These are phyloP conservation scores for Elongisporangium senticosum DNA, from an alignment of 352 stramenopile genomes.

Conservation along the genomic window DNA sequence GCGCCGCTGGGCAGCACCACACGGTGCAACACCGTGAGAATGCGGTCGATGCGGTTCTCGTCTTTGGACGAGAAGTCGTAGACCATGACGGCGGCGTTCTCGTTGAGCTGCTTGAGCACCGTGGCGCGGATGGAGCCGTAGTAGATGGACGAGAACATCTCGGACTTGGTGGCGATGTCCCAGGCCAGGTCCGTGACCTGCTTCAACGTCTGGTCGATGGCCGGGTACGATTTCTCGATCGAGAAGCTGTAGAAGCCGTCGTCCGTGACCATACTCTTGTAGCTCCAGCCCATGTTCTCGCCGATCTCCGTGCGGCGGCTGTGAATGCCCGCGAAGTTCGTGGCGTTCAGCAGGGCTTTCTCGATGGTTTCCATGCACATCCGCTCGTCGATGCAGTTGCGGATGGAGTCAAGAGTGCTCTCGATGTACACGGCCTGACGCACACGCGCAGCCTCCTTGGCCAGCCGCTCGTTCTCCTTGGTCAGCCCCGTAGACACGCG, in stretches of 20 bases:
- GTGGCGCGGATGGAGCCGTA: slow-evolving; percentile 24
- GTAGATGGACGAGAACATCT: slow-evolving; percentile 26
- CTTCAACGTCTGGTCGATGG: slow-evolving; percentile 19
- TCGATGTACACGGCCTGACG: slow-evolving; percentile 3
- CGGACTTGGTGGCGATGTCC: slow-evolving; percentile 18
- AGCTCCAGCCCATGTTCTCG: slow-evolving; percentile 23
- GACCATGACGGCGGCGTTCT: slow-evolving; percentile 19
- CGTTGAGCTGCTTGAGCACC: slow-evolving; percentile 23
- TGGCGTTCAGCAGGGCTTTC: slow-evolving; percentile 2
- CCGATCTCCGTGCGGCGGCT: slow-evolving; percentile 10
- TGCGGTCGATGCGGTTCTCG: slow-evolving; percentile 25
- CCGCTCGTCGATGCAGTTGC: slow-evolving; percentile 1
- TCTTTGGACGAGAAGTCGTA: slow-evolving; percentile 26
- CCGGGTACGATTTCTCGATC: slow-evolving; percentile 23
- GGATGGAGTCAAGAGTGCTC: neutral
- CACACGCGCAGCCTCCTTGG: slow-evolving; percentile 21
- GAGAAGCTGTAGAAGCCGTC: slow-evolving; percentile 24
- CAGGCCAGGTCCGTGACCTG: slow-evolving; percentile 24
- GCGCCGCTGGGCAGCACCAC: slow-evolving; percentile 15
- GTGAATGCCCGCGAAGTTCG: neutral
- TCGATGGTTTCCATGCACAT: slow-evolving; percentile 5
- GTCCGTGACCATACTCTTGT: slow-evolving; percentile 20
- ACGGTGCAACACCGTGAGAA: slow-evolving; percentile 25
- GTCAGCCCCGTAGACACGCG: slow-evolving; percentile 40
- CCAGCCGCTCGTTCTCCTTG: slow-evolving; percentile 36